A percentile compares a stretch with the other conserved stretches of the same genome.
Evolutionary conservation across 257 asterid genomes (phyloP).

Genomic region (Nicotiana tabacum): DNA sequence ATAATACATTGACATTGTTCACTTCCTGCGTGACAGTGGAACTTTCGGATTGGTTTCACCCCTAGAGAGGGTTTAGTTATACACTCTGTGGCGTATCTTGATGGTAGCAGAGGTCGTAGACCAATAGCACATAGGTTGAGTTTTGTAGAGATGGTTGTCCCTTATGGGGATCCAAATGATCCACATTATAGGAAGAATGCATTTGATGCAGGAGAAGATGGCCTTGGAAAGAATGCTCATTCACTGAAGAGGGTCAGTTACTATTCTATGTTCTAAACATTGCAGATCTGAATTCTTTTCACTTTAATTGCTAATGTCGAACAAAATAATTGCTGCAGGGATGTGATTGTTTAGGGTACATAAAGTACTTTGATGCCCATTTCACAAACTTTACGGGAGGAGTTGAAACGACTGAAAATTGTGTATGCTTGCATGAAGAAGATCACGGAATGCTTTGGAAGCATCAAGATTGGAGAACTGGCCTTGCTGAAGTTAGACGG

Average conservation of each 20-base stretch:
- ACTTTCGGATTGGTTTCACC: constrained; percentile 90
- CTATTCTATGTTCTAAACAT: not conserved
- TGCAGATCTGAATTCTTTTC: not conserved
- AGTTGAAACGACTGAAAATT: constrained; percentile 86
- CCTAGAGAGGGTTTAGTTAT: constrained; percentile 96
- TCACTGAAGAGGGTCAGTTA: constrained; percentile 80
- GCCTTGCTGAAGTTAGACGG: constrained; percentile 86
- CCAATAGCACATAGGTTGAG: constrained; percentile 95
- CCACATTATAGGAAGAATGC: constrained; percentile 98
- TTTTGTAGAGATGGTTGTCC: constrained; percentile 99
- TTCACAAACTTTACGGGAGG: constrained; percentile 94
- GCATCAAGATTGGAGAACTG: constrained; percentile 99
- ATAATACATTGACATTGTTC: not conserved
- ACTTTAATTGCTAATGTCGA: not conserved
- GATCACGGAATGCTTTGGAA: constrained; percentile 97
- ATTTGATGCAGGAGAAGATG: constrained; percentile 99
- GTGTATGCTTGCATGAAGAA: constrained; percentile 97
- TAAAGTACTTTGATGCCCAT: constrained; percentile 87
- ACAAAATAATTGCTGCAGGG: constrained; percentile 46
- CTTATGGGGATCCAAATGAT: constrained; percentile 97
- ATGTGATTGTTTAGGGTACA: constrained; percentile 89
- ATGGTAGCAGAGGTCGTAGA: constrained; percentile 95
- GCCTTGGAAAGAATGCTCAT: constrained; percentile 93
- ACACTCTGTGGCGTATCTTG: constrained; percentile 94
- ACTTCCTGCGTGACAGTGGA: constrained; percentile 57